Conservation (phyloP, 331 rosid species). For the Dryas integrifolia region DNA sequence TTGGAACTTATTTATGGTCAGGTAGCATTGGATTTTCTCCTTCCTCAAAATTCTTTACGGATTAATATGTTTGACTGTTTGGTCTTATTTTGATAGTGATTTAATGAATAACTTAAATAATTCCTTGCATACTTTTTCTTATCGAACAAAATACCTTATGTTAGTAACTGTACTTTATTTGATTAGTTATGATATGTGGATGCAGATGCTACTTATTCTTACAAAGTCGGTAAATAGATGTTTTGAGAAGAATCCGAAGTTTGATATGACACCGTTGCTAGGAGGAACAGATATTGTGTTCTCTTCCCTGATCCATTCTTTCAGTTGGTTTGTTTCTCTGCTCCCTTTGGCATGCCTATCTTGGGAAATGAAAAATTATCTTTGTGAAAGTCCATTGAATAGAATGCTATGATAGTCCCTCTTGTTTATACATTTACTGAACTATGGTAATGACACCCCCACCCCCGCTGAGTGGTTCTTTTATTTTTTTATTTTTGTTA, state of each 20-base stretch:
- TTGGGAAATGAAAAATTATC: neutral
- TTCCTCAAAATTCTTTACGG: conserved; percentile 6
- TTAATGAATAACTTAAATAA: neutral
- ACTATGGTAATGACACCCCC: too few species aligned
- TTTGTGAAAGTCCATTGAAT: neutral
- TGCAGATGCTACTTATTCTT: conserved; percentile 92
- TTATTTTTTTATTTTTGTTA: too few species aligned
- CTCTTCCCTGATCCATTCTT: conserved; percentile 88
- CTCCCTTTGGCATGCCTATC: conserved; percentile 27
- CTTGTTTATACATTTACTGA: neutral
- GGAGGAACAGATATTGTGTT: conserved; percentile 94
- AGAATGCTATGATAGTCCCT: neutral
- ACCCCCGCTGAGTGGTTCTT: too few species aligned
- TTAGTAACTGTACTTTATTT: conserved; percentile 9
- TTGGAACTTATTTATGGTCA: conserved; percentile 87
- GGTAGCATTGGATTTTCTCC: conserved; percentile 48
- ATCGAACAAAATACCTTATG: neutral
- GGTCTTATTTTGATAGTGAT: neutral
- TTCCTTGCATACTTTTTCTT: neutral
- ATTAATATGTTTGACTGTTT: conserved; percentile 20
- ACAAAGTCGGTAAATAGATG: conserved; percentile 87
- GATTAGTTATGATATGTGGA: conserved; percentile 27
- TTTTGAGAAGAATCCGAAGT: conserved; percentile 94
- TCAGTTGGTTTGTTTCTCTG: conserved; percentile 79
- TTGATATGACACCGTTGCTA: conserved; percentile 94